phyloP scores from a whole-genome alignment of 257 asterid genomes.

The Nicotiana obtusifolia region DNA sequence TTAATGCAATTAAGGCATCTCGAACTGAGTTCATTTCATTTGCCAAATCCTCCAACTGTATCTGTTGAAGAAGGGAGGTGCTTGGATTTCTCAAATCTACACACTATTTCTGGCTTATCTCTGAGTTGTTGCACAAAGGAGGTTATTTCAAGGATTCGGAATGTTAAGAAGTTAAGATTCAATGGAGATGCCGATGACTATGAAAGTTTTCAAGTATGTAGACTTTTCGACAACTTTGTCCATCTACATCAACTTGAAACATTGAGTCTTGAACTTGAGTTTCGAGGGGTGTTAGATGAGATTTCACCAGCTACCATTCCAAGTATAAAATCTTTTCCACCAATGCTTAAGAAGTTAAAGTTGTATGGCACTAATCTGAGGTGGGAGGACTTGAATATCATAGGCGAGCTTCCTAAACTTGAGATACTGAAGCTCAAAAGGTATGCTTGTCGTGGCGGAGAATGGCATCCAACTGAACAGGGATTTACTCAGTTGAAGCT shows the following conservation, averaged over 20 bases:
- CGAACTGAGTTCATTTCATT: background rate
- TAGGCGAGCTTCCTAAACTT: background rate
- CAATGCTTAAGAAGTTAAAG: constrained; percentile 6
- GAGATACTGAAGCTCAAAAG: background rate
- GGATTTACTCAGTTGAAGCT: background rate
- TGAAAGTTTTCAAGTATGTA: too few species aligned
- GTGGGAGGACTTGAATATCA: background rate
- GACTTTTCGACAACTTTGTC: too few species aligned
- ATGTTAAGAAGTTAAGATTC: background rate
- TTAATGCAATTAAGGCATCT: background rate
- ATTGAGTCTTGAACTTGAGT: background rate
- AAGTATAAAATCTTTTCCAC: constrained; percentile 17
- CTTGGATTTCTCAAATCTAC: background rate
- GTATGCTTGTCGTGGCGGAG: background rate
- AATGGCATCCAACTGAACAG: background rate
- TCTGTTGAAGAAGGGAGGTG: background rate
- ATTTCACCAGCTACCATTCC: background rate
- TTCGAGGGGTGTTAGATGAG: background rate
- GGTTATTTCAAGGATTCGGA: background rate
- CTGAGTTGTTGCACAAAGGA: background rate
- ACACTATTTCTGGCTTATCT: background rate
- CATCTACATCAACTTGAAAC: constrained; percentile 1
- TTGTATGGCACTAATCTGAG: background rate
- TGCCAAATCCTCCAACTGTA: background rate
- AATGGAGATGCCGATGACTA: background rate